Evolutionary conservation across 352 stramenopile species (phyloP), one percentile per base, ranked within the genome.

Genomic region (Globisporangium okanoganense): DNA sequence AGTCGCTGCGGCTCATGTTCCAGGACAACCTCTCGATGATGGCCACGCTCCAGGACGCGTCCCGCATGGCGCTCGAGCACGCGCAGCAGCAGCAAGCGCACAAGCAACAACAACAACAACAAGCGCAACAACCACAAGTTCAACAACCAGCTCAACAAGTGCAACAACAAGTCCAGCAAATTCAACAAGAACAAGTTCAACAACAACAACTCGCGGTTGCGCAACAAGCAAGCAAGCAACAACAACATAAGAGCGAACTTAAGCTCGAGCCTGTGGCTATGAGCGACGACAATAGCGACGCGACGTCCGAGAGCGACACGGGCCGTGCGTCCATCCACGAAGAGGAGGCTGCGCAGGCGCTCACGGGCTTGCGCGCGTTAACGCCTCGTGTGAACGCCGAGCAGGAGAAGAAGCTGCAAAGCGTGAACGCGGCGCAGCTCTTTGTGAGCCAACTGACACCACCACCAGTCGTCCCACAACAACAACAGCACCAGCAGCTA

Each of bases 261-360:
- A 70, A 45, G 53, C 58, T 48, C 25, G 62, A n/a, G 22, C 43
- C 50, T 12, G 22, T 44, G 47, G 56, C 27, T 3, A 56, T 24
- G n/a, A 52, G 41, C 3, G 49, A 61, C 20, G 33, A 38, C 1
- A 54, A 73, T 7, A 48, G 57, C 12, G 62, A 63, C 14, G 67
- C 71, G 5, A 65, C 53, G 14, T 55, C 48, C 18, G 50, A 45
- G 25, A 55, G 40, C 25, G 45, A 38, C n/a, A 49, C 56, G 16
- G 44, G 56, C 3, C 67, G 64, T 29, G 56, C 72, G 18, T 74
- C 62, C 20, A 66, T 75, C 58, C 80, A 90, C 63, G 82, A 92
- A 57, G 75, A 76, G 35, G 78, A 81, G 29, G 82, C 82, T 4
- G 82, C 82, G 4, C 80, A 92, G 60, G 82, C 82, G 55, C 76